Base-by-base conservation (phyloP, 106 monocot genomes). In the Acorus calamus region DNA sequence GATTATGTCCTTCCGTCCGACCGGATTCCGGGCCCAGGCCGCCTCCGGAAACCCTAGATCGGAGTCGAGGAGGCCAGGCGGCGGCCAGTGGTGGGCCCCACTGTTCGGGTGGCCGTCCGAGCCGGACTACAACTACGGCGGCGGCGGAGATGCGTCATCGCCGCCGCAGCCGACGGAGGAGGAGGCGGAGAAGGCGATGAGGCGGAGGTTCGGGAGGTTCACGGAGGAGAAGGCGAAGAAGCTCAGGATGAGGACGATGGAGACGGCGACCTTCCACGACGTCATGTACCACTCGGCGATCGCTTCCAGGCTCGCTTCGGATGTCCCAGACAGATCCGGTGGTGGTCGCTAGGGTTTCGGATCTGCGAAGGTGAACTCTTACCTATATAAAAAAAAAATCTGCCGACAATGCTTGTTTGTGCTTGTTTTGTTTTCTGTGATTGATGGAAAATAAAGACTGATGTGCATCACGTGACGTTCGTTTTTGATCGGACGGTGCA, bases 231-330 rank as follows among this genome's bases (percentile, higher is more conserved):
- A 93, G 74, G 93, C 93, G 49, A 80, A 71, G 69, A 73, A 78
- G 79, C 76, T 93, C 51, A 75, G 93, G 64, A 78, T 74, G 79
- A 70, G 57, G 78, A 85, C 72, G 66, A 51, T 68, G 71, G 89
- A 93, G 78, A 74, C 65, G 59, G 85, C 80, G 75, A 82, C 42
- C 55, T 93, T 83, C 76, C 92, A 93, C 57, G 88, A 93, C 47
- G 80, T 56, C 69, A 93, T 93, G 93, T 93, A 93, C 66, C 93
- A 89, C 76, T 93, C 93, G 49, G 79, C 85, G 69, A 89, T 93
- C 76, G 88, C 93, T 42, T 83, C 93, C 46, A 77, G 93, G 54
- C 85, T 93, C 52, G 93, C 89, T 49, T 81, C 83, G 71, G 80
- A 88, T 51, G 49, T 66, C 59, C 54, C 69, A 42, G 73, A 69